Percentiles rank a stretch among this genome's conserved stretches.
Evolutionary conservation across 1,284 basidiomycete genomes (phyloP).

Genomic region (Marasmius sp.): DNA sequence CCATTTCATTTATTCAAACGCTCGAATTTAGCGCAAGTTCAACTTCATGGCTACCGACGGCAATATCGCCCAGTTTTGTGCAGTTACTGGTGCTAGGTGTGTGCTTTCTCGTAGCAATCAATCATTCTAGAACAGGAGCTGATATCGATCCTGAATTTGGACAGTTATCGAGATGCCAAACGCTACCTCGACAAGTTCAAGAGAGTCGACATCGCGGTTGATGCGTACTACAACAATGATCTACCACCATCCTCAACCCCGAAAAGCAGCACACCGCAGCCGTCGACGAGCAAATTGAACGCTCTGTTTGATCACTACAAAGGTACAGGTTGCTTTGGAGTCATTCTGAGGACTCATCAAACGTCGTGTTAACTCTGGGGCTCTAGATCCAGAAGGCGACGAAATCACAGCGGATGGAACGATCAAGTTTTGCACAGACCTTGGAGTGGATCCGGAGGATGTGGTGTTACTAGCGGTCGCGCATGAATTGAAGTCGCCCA

Average conservation of each 20-base stretch:
- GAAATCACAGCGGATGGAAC: conserved; percentile 76
- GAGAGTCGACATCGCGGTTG: conserved; percentile 72
- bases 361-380: neutral
- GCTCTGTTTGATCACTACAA: conserved; percentile 78
- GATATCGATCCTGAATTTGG: conserved; percentile 24
- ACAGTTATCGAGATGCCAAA: conserved; percentile 57
- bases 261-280: conserved; percentile 12
- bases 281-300: conserved; percentile 59
- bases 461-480: conserved; percentile 77
- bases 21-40: conserved; percentile 13
- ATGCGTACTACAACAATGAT: conserved; percentile 70
- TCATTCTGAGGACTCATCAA: neutral
- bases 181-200: conserved; percentile 72
- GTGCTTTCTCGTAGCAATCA: conserved; percentile 28
- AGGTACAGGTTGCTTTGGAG: conserved; percentile 45
- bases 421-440: conserved; percentile 68
- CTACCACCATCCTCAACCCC: conserved; percentile 24
- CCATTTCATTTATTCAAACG: conserved; percentile 10
- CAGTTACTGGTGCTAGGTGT: conserved; percentile 69
- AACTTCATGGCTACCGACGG: conserved; percentile 36
- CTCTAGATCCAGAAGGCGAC: conserved; percentile 54
- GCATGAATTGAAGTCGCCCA: conserved; percentile 72
- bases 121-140: conserved; percentile 2
- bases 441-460: conserved; percentile 71
- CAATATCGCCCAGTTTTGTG: conserved; percentile 58